Conservation (phyloP, 2,329 filamentous ascomycete genomes). For the Aspergillus udagawae region DNA sequence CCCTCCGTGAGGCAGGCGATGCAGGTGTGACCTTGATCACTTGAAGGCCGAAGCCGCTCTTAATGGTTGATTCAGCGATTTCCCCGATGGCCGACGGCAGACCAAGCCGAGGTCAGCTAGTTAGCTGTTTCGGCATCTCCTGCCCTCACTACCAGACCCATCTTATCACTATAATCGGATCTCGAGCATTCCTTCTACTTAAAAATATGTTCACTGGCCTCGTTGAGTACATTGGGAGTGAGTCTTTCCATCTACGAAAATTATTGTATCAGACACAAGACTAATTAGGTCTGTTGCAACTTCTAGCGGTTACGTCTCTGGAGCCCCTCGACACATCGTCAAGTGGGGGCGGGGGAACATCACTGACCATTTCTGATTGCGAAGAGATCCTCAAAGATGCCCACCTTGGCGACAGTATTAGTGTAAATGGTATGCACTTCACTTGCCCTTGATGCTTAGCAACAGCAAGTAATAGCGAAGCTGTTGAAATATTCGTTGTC, state of each 20-base stretch:
- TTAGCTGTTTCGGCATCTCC: constrained; percentile 6
- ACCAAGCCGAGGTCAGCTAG: constrained; percentile 23
- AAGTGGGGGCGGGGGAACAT: constrained; percentile 73
- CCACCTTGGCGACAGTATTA: constrained; percentile 87
- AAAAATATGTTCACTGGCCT: constrained; percentile 88
- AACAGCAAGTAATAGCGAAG: neutral
- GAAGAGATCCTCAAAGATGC: constrained; percentile 77
- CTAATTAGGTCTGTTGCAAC: constrained; percentile 1
- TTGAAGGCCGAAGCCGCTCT: constrained; percentile 21
- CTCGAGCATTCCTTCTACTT: constrained; percentile 1
- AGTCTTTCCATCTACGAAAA: constrained; percentile 34
- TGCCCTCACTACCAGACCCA: neutral
- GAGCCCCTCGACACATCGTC: constrained; percentile 71
- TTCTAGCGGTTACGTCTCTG: constrained; percentile 74
- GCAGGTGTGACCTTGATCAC: neutral
- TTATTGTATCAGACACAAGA: neutral
- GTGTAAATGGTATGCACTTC: constrained; percentile 69
- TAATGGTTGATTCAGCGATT: constrained; percentile 5
- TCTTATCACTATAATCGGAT: neutral
- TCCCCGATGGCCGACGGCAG: constrained; percentile 12
- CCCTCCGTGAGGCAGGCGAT: neutral
- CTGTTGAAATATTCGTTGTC: neutral
- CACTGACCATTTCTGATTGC: constrained; percentile 75
- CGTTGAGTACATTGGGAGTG: constrained; percentile 89
- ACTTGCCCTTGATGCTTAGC: neutral